Evolutionary conservation across 169 alveolate genomes (phyloP).

Genomic region (Perkinsus chesapeaki): DNA sequence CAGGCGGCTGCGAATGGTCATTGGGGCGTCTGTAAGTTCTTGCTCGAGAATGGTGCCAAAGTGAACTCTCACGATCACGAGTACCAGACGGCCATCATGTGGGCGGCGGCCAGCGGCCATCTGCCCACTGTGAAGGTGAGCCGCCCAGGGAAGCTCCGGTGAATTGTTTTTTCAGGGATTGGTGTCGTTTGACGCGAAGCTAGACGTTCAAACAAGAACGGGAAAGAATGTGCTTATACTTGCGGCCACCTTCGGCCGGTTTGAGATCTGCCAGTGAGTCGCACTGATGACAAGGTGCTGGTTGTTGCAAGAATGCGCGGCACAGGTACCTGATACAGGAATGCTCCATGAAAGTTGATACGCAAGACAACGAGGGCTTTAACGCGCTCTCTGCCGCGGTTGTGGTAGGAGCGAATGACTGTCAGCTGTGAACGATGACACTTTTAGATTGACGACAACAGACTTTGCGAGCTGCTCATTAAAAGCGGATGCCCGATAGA

Average conservation of each 20-base stretch:
- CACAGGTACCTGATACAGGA: background rate
- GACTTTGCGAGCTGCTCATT: background rate
- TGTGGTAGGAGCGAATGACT: background rate
- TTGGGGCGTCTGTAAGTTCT: conserved; percentile 9
- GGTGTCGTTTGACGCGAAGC: conserved; percentile 9
- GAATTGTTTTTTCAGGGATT: no score
- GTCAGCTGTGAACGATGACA: background rate
- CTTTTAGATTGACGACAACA: background rate
- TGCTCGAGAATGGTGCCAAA: conserved; percentile 10
- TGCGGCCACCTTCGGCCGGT: background rate
- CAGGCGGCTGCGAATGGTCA: conserved; percentile 8
- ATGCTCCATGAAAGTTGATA: background rate
- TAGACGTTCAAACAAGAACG: background rate
- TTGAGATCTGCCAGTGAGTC: background rate
- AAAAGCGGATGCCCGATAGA: background rate
- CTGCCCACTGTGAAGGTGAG: background rate
- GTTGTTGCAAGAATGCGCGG: background rate
- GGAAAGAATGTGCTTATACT: background rate
- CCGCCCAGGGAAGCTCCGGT: no score
- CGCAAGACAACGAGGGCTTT: conserved; percentile 2
- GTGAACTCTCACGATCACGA: conserved; percentile 8
- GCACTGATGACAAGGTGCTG: no score
- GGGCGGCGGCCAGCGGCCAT: conserved; percentile 5
- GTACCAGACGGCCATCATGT: conserved; percentile 11
- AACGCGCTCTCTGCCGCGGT: conserved; percentile 10